These are phyloP conservation scores for Ascochyta clinopodiicola DNA, from an alignment of 2,329 filamentous ascomycete species.

Conservation along the genomic window DNA sequence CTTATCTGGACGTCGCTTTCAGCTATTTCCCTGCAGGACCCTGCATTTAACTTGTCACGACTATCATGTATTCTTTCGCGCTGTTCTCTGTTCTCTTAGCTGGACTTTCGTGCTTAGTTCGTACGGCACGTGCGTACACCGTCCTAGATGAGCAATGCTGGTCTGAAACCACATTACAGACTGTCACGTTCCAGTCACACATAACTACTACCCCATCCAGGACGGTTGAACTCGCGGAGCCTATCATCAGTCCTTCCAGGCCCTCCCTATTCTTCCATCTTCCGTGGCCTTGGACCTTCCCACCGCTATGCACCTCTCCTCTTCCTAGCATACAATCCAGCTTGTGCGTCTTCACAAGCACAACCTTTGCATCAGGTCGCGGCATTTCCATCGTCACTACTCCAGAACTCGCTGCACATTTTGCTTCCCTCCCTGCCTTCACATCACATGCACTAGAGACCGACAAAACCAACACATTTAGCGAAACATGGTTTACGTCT, in stretches of 20 bases:
- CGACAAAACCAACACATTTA: slow-evolving; percentile 28
- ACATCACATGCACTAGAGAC: slow-evolving; percentile 13
- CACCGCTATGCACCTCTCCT: slow-evolving; percentile 34
- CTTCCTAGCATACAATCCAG: slow-evolving; percentile 19
- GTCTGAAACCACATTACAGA: slow-evolving; percentile 21
- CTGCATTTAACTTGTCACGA: neutral
- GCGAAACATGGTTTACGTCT: slow-evolving; percentile 26
- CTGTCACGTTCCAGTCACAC: slow-evolving; percentile 5
- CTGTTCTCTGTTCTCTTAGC: neutral
- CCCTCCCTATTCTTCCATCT: neutral
- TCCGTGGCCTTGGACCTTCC: slow-evolving; percentile 33
- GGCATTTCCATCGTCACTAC: slow-evolving; percentile 47
- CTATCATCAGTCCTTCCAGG: neutral
- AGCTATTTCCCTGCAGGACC: neutral
- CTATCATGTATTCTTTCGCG: neutral
- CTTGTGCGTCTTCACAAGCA: slow-evolving; percentile 42
- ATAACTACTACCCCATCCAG: slow-evolving; percentile 12
- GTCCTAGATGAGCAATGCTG: slow-evolving; percentile 34
- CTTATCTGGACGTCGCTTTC: slow-evolving; percentile 5
- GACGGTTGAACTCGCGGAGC: neutral
- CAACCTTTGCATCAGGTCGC: slow-evolving; percentile 34
- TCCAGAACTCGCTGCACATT: slow-evolving; percentile 30
- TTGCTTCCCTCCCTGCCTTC: slow-evolving; percentile 35
- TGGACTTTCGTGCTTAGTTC: neutral
- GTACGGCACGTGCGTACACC: neutral